Conservation (phyloP, 2,329 filamentous ascomycete species). For the Colletotrichum tamarilloi region DNA sequence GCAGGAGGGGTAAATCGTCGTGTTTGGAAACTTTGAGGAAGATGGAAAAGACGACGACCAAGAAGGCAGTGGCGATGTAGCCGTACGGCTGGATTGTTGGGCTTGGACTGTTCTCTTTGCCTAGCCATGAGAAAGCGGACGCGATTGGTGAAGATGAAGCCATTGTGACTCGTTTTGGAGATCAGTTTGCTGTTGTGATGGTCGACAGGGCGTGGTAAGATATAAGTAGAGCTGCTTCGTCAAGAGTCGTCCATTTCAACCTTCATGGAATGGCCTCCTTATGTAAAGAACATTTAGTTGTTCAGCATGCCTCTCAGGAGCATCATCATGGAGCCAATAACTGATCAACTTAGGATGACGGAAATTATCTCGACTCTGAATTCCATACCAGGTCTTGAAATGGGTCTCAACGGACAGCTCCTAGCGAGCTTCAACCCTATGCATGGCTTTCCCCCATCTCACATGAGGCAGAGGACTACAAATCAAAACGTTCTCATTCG, state of each 20-base stretch:
- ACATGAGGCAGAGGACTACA: not conserved
- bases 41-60: not conserved
- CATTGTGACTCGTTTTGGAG: not conserved
- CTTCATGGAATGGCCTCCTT: not conserved
- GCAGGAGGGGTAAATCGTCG: not conserved
- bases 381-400: not conserved
- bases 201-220: too few species aligned
- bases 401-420: not conserved
- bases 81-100: not conserved
- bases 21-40: not conserved
- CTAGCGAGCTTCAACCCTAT: not conserved
- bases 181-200: not conserved
- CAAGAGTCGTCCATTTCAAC: not conserved
- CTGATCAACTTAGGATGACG: not conserved
- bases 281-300: not conserved
- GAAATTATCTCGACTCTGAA: not conserved
- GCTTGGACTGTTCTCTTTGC: not conserved
- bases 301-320: not conserved
- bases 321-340: accelerated
- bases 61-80: not conserved
- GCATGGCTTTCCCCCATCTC: not conserved
- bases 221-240: too few species aligned
- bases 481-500: not conserved
- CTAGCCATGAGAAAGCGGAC: not conserved
- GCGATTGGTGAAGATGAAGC: not conserved